These are phyloP conservation scores for Pelargonium australe DNA, from an alignment of 441 rosid genomes.

Conservation along the genomic window DNA sequence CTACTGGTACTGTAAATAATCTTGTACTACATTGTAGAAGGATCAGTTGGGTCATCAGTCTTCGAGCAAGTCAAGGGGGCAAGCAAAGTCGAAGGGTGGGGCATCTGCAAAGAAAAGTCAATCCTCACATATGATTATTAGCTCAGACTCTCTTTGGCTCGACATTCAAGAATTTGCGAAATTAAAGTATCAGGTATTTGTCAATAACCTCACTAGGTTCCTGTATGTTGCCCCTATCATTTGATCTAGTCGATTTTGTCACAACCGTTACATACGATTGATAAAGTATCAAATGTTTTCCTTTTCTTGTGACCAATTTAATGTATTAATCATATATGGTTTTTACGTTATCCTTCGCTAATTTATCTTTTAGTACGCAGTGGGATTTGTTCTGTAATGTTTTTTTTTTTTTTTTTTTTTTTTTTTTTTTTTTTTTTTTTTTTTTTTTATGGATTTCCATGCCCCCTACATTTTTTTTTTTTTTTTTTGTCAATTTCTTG, in stretches of 20 bases:
- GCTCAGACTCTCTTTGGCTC: constrained; percentile 82
- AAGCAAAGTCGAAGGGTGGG: constrained; percentile 64
- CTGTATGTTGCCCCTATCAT: neutral
- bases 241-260: neutral
- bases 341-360: too few species aligned
- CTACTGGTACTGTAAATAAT: neutral
- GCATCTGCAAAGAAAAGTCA: constrained; percentile 51
- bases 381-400: too few species aligned
- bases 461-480: too few species aligned
- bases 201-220: neutral
- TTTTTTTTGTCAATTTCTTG: too few species aligned
- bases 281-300: too few species aligned
- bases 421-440: too few species aligned
- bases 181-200: constrained; percentile 74
- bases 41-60: constrained; percentile 58
- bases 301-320: too few species aligned
- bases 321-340: too few species aligned
- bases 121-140: constrained; percentile 57
- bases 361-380: too few species aligned
- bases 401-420: too few species aligned
- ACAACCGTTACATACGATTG: neutral
- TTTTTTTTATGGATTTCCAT: too few species aligned
- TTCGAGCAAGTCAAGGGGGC: constrained; percentile 58
- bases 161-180: constrained; percentile 82
- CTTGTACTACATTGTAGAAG: constrained; percentile 33